phyloP scores from a whole-genome alignment of 257 asterid species.

The Nicotiana sylvestris region DNA sequence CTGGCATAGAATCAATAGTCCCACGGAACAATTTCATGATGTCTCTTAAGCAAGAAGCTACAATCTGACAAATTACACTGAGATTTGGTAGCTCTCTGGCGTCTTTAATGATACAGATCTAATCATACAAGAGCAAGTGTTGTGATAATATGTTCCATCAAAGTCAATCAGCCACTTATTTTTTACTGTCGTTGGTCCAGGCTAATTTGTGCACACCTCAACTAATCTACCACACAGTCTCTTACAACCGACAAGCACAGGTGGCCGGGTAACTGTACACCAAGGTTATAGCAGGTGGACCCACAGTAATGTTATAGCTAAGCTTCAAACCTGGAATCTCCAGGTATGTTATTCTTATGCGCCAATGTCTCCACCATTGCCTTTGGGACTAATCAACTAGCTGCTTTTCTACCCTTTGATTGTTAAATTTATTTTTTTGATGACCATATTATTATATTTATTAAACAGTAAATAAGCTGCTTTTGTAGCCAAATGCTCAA shows the following conservation, averaged over 20 bases:
- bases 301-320: neutral
- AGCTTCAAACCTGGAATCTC: neutral
- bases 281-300: neutral
- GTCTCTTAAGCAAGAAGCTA: neutral
- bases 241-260: conserved; percentile 7
- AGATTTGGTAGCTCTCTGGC: neutral
- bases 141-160: neutral
- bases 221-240: neutral
- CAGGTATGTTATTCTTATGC: neutral
- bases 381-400: neutral
- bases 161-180: conserved; percentile 1
- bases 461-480: neutral
- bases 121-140: neutral
- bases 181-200: neutral
- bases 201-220: neutral
- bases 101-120: neutral
- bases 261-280: neutral
- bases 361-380: neutral
- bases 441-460: neutral
- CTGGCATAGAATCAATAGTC: neutral
- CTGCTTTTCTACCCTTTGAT: neutral
- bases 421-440: neutral
- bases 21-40: neutral
- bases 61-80: neutral
- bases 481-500: neutral